Evolutionary conservation across 2,329 filamentous ascomycete species (phyloP).

Genomic region (Rhexocercosporidium sp.): DNA sequence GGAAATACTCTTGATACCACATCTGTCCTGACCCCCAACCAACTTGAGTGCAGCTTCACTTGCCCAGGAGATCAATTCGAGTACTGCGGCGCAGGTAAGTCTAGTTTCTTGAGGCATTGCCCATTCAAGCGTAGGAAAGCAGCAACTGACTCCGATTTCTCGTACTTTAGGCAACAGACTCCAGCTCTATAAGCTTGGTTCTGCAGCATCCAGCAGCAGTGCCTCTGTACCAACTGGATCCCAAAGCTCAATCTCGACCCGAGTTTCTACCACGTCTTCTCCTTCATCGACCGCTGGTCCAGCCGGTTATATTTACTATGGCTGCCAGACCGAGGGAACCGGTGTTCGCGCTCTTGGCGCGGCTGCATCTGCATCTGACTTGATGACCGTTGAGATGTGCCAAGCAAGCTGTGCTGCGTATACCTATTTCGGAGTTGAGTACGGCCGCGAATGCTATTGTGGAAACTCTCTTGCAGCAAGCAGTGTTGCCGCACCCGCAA

Average conservation of each 20-base stretch:
- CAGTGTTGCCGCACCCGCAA: constrained; percentile 25
- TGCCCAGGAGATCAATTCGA: constrained; percentile 41
- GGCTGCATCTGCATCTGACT: constrained; percentile 21
- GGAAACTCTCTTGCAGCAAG: constrained; percentile 34
- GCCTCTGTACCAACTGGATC: neutral
- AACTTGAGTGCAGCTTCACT: constrained; percentile 34
- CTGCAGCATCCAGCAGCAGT: constrained; percentile 8
- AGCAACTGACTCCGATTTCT: too few species aligned
- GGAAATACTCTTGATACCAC: constrained; percentile 33
- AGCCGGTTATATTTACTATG: constrained; percentile 47
- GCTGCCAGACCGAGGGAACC: constrained; percentile 55
- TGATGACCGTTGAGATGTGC: constrained; percentile 41
- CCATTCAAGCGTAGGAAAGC: too few species aligned
- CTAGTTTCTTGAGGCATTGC: too few species aligned
- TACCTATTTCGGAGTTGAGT: constrained; percentile 40
- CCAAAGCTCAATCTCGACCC: constrained; percentile 8
- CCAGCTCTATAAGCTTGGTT: constrained; percentile 29
- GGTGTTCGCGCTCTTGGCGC: constrained; percentile 49
- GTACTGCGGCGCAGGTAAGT: constrained; percentile 41
- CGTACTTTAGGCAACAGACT: constrained; percentile 31
- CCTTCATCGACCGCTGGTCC: constrained; percentile 7
- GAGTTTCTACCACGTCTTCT: constrained; percentile 6
- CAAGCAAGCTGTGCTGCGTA: constrained; percentile 33
- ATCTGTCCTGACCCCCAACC: constrained; percentile 26
- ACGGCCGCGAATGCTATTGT: constrained; percentile 39